phyloP scores from a whole-genome alignment of 805 yeast species.

The Candida berthetii region DNA sequence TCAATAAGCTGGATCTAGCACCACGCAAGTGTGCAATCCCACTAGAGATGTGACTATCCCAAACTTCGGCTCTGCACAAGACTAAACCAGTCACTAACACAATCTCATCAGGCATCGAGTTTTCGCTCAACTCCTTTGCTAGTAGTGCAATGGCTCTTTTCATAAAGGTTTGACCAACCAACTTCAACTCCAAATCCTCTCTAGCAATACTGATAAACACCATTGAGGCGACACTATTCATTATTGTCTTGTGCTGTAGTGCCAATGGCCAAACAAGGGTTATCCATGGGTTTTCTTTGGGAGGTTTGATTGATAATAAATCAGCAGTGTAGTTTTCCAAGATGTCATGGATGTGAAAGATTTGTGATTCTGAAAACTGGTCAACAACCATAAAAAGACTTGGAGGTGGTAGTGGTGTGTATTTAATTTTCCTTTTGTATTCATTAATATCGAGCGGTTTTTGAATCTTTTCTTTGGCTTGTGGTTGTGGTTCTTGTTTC shows the following conservation, averaged over 20 bases:
- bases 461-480: not conserved
- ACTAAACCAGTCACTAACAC: conserved; percentile 61
- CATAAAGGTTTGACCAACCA: conserved; percentile 52
- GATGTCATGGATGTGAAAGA: not conserved
- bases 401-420: too few species aligned
- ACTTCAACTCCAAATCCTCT: conserved; percentile 35
- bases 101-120: conserved; percentile 52
- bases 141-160: conserved; percentile 51
- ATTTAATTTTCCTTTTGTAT: too few species aligned
- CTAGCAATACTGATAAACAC: conserved; percentile 49
- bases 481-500: not conserved
- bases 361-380: conserved; percentile 19
- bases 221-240: conserved; percentile 62
- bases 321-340: conserved; percentile 39
- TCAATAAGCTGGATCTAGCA: conserved; percentile 53
- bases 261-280: conserved; percentile 51
- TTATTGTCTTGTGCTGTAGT: conserved; percentile 43
- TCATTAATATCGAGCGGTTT: too few species aligned
- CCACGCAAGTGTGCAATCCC: conserved; percentile 68
- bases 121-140: conserved; percentile 45
- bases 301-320: conserved; percentile 58
- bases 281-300: conserved; percentile 67
- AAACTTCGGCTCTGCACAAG: conserved; percentile 58
- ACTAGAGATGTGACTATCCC: conserved; percentile 63
- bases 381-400: conserved; percentile 8